Evolutionary conservation across 495 filamentous ascomycete species (phyloP).

Genomic region (Daldinia loculata): DNA sequence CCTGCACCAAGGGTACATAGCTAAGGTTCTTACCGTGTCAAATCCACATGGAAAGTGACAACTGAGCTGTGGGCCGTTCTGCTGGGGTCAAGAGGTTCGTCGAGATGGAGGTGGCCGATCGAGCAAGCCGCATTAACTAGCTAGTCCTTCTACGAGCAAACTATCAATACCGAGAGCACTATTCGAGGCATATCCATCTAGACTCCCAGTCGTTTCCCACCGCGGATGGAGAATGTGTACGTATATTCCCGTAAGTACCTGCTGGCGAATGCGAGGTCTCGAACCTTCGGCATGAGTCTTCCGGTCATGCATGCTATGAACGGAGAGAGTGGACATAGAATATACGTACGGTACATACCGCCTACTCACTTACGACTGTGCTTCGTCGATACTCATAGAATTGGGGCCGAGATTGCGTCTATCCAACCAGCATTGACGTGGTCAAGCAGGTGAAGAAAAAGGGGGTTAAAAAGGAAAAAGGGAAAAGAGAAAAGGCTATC

Average conservation of each 20-base stretch:
- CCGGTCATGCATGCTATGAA: neutral
- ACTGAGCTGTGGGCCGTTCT: neutral
- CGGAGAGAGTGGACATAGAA: neutral
- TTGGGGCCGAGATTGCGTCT: neutral
- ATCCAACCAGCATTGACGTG: neutral
- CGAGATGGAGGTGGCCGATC: neutral
- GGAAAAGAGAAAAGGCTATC: neutral
- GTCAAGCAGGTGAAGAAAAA: neutral
- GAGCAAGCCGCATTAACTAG: too few species aligned
- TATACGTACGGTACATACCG: neutral
- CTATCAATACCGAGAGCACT: neutral
- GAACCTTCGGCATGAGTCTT: neutral
- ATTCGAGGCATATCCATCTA: neutral
- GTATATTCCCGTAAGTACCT: neutral
- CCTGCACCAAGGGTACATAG: slow-evolving; percentile 17
- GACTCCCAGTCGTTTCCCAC: neutral
- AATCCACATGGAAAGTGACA: neutral
- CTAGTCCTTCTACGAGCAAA: neutral
- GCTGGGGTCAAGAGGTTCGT: slow-evolving; percentile 2
- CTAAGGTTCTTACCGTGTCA: slow-evolving; percentile 24
- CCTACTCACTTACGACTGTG: neutral
- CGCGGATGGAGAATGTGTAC: neutral
- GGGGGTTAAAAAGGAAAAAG: neutral
- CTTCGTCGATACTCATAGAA: neutral
- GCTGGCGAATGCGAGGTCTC: slow-evolving; percentile 1